Percentiles rank a stretch among this genome's conserved stretches.
phyloP scores from a whole-genome alignment of 805 yeast genomes.

The Candida namnaoensis region DNA sequence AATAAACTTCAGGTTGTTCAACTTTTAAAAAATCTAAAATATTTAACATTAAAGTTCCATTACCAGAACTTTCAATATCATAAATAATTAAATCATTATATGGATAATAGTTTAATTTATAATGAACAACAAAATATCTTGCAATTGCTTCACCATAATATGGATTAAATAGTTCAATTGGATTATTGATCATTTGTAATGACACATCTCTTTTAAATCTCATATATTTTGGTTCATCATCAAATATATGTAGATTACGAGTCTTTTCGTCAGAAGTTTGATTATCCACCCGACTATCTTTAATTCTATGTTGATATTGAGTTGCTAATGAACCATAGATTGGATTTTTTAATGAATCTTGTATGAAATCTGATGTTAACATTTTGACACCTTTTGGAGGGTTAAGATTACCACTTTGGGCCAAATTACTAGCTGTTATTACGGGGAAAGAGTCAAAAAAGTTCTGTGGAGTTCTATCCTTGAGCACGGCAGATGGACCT shows the following conservation, averaged over 20 bases:
- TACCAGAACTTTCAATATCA: conserved; percentile 80
- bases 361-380: conserved; percentile 75
- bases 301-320: too few species aligned
- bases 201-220: neutral
- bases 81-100: conserved; percentile 66
- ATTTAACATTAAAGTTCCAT: conserved; percentile 77
- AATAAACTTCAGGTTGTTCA: conserved; percentile 67
- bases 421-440: conserved; percentile 10
- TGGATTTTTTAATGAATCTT: conserved; percentile 77
- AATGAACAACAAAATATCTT: conserved; percentile 63
- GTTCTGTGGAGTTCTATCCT: conserved; percentile 3
- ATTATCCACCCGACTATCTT: too few species aligned
- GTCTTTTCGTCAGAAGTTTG: too few species aligned
- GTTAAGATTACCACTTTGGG: conserved; percentile 32
- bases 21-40: conserved; percentile 54
- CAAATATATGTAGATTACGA: neutral
- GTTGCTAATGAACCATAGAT: conserved; percentile 62
- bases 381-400: conserved; percentile 49
- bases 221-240: neutral
- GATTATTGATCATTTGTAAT: conserved; percentile 82
- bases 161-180: conserved; percentile 80
- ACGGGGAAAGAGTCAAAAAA: conserved; percentile 15
- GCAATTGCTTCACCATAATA: conserved; percentile 84
- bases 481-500: neutral
- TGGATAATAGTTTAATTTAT: conserved; percentile 59